Percentiles rank a stretch among this genome's conserved stretches.
These are phyloP conservation scores for Postia placenta DNA, from an alignment of 768 basidiomycete species.

Conservation along the genomic window DNA sequence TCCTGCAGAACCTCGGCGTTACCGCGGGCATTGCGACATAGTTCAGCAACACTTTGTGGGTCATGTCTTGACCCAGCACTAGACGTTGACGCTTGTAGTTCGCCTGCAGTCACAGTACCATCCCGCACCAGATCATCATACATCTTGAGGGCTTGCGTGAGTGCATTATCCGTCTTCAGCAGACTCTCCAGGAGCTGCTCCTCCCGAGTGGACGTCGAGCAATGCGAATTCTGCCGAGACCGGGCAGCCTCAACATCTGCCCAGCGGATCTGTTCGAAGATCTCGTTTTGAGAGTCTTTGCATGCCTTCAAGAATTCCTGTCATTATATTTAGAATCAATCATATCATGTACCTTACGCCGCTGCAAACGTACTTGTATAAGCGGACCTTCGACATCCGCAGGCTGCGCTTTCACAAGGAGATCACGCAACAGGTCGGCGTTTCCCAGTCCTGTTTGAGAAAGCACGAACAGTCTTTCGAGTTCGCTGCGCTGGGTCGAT, in stretches of 20 bases:
- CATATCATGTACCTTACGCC: no score
- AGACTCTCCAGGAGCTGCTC: conserved; percentile 69
- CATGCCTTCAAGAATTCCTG: conserved; percentile 86
- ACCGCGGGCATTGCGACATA: conserved; percentile 50
- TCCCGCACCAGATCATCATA: conserved; percentile 71
- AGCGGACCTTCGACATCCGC: conserved; percentile 48
- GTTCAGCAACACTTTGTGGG: no score
- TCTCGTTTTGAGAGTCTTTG: conserved; percentile 71
- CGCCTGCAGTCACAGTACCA: no score
- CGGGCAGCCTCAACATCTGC: conserved; percentile 76
- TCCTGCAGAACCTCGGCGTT: conserved; percentile 73
- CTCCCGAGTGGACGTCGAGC: conserved; percentile 42
- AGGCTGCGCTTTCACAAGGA: conserved; percentile 61
- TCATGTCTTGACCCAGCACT: no score
- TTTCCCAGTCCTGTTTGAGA: conserved; percentile 71
- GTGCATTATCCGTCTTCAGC: conserved; percentile 66
- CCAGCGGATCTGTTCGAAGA: conserved; percentile 86
- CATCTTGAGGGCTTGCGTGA: conserved; percentile 60
- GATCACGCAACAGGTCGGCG: conserved; percentile 68
- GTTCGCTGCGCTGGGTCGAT: neutral
- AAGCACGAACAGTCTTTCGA: neutral
- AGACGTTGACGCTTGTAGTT: no score
- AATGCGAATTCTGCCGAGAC: conserved; percentile 33
- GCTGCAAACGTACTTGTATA: conserved; percentile 35
- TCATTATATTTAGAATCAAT: neutral